Evolutionary conservation across 805 yeast genomes (phyloP).

Genomic region (Lipomyces spencermartinsiae): DNA sequence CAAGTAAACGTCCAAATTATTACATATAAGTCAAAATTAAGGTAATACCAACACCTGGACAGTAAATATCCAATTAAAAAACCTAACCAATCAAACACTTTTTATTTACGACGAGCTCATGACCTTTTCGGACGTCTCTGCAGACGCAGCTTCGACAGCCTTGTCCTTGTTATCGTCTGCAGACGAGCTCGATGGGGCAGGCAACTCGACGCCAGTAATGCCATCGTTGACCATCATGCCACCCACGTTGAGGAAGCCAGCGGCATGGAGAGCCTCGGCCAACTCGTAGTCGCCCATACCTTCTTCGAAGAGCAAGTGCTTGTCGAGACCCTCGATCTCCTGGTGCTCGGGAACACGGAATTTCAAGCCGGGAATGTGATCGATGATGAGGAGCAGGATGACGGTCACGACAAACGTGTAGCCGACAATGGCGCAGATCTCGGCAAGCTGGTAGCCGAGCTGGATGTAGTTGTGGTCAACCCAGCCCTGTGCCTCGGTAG

Average conservation of each 20-base stretch:
- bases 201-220: constrained; percentile 18
- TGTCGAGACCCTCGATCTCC: constrained; percentile 87
- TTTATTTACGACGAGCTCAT: too few relatives aligned
- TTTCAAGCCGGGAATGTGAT: constrained; percentile 79
- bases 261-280: constrained; percentile 27
- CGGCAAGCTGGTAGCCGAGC: constrained; percentile 88
- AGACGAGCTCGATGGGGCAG: constrained; percentile 21
- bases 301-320: constrained; percentile 42
- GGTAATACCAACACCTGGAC: background rate
- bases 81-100: background rate
- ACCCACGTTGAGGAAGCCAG: constrained; percentile 25
- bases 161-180: constrained; percentile 11
- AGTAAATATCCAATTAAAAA: background rate
- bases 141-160: background rate
- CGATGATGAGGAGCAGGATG: constrained; percentile 67
- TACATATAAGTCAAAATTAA: background rate
- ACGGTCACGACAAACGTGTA: constrained; percentile 82
- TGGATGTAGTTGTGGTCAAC: constrained; percentile 80
- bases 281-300: constrained; percentile 38
- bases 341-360: constrained; percentile 85
- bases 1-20: background rate
- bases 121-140: background rate
- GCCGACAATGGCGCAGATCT: constrained; percentile 66
- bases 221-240: constrained; percentile 25
- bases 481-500: constrained; percentile 66